Evolutionary conservation across 495 filamentous ascomycete species (phyloP), one percentile per base, ranked within the genome.

Genomic region (Physcia stellaris): DNA sequence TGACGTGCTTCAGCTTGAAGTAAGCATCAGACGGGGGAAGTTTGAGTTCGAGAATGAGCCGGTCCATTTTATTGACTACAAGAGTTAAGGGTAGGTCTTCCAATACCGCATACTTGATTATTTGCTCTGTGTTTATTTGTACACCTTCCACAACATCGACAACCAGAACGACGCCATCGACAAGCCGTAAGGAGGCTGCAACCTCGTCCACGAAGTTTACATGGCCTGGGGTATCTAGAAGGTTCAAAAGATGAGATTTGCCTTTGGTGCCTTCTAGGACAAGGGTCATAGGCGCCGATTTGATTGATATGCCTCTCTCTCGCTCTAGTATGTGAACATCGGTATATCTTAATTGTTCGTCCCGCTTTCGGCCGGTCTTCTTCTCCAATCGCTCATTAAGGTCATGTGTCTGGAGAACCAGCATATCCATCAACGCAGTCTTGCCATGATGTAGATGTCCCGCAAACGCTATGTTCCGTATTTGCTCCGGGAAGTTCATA

Each of bases 61-160:
- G 76, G 47, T 98, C 90, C 76, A 98, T 80, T 59, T 98, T 98
- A 66, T 96, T 98, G 58, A 98, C 70, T 36, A 96, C 75, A 46
- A 98, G 58, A 2, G 82, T 86, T 48, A 98, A 63, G 0, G 90
- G 88, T 9, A 96, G 67, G 50, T 84, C 85, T 55, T 94, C 83
- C 34, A 94, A 66, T 4, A 96, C 79, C 4, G 86, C 86, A 56
- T 98, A 83, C 58, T 83, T 93, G 64, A 98, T 94, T 52, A 93
- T 86, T 54, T 94, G 83, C 57, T 95, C 87, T 0, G 90, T 94
- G 54, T 90, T 93, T 43, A 86, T 74, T 61, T 96, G 92, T 6
- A 98, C 90, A 13, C 90, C 90, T 55, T 98, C 90, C n/a, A 98
- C 85, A 19, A 95, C 83, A 58, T 98, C 90, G 15, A 98, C 86